Percentiles rank a stretch among this genome's conserved stretches.
Conservation (phyloP, 2,329 filamentous ascomycete species). For the Sclerotinia subarctica region DNA sequence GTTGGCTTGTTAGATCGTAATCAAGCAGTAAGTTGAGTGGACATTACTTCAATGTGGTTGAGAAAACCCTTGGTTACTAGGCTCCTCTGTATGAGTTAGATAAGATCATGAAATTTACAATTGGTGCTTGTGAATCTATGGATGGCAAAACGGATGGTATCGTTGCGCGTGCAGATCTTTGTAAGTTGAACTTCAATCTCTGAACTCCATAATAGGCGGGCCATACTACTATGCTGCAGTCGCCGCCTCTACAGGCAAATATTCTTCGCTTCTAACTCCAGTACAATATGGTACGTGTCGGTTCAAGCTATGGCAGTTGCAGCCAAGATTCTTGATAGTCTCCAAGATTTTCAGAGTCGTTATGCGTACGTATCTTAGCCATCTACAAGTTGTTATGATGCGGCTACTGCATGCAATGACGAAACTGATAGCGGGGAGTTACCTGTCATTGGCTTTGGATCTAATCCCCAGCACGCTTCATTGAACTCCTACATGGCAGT, state of each 20-base stretch:
- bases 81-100: constrained; percentile 46
- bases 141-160: constrained; percentile 56
- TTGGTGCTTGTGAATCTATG: constrained; percentile 52
- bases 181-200: constrained; percentile 45
- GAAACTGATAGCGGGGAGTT: constrained; percentile 36
- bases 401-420: constrained; percentile 3
- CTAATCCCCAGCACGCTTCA: constrained; percentile 42
- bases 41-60: constrained; percentile 32
- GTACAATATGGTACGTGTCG: constrained; percentile 30
- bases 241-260: not conserved
- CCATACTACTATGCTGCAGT: constrained; percentile 44
- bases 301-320: constrained; percentile 39
- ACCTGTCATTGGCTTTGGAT: constrained; percentile 38
- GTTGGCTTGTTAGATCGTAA: no score
- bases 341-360: constrained; percentile 39
- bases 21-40: no score
- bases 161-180: constrained; percentile 48
- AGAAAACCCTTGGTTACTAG: constrained; percentile 44
- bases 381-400: constrained; percentile 22
- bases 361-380: constrained; percentile 42
- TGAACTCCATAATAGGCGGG: constrained; percentile 45
- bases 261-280: constrained; percentile 22
- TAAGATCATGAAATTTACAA: constrained; percentile 53
- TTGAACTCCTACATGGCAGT: constrained; percentile 42
- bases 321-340: constrained; percentile 39